phyloP scores from a whole-genome alignment of 139 green algal genomes.

The Asterochloris erici region DNA sequence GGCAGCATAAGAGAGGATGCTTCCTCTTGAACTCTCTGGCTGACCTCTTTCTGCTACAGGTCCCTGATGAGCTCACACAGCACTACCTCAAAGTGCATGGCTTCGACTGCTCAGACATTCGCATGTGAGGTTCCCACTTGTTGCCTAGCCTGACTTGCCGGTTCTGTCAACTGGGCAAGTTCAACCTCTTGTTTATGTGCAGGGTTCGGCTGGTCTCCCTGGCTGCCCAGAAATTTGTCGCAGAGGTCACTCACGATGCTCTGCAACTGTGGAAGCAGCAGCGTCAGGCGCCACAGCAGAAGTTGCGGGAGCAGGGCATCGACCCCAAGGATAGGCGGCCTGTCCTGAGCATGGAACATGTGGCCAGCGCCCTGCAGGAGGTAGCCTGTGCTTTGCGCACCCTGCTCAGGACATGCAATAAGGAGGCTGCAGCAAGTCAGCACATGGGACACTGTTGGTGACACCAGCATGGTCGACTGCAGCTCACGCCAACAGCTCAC shows the following conservation, averaged over 20 bases:
- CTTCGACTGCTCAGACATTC: slow-evolving; percentile 30
- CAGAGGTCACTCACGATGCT: slow-evolving; percentile 35
- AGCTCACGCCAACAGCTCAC: too few relatives aligned
- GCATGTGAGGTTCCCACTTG: slow-evolving; percentile 23
- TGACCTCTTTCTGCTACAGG: slow-evolving; percentile 19
- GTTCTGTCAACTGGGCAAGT: not conserved
- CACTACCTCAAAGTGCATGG: slow-evolving; percentile 27
- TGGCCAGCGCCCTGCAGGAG: slow-evolving; percentile 38
- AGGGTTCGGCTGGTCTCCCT: slow-evolving; percentile 46
- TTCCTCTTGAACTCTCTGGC: not conserved
- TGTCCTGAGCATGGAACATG: slow-evolving; percentile 35
- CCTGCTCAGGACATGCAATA: too few relatives aligned
- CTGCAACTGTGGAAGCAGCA: slow-evolving; percentile 27
- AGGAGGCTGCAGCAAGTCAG: too few relatives aligned
- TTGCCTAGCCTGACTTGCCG: not conserved
- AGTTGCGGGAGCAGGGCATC: slow-evolving; percentile 31
- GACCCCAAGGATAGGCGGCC: slow-evolving; percentile 34
- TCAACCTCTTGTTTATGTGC: not conserved
- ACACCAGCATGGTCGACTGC: too few relatives aligned
- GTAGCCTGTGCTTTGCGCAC: slow-evolving; percentile 4
- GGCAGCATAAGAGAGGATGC: slow-evolving; percentile 10
- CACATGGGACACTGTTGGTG: too few relatives aligned
- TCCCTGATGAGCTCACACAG: slow-evolving; percentile 51
- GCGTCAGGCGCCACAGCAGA: slow-evolving; percentile 19
- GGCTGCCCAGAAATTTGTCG: slow-evolving; percentile 44